Base-by-base conservation (phyloP, 768 basidiomycete genomes). In the Paxillus involutus region DNA sequence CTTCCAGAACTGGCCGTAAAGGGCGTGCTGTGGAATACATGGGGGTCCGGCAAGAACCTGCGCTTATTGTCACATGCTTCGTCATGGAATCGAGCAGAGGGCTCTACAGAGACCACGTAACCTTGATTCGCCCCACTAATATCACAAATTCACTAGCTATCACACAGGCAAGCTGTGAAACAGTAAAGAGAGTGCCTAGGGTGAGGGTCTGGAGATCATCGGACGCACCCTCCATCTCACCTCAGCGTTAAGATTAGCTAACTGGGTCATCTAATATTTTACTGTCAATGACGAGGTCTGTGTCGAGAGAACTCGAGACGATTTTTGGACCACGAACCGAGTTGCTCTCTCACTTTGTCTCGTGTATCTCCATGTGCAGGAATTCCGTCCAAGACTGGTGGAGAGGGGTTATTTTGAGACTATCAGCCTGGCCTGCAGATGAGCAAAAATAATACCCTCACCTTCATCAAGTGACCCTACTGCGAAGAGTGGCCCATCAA, bases 51-150 rank as follows among this genome's bases (percentile, higher is more conserved):
- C 82, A 80, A 65, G 82, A 21, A 87, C 40, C 84, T 78, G 6
- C 86, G 86, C 59, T 76, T 71, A 53, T 71, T 76, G 61, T 87
- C 85, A 63, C 87, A 88, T 3, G 76, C 85, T 35, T 85, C 87
- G 60, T 88, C 86, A 26, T 21, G 21, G 21, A 26, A 69, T 89
- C 87, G 71, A 88, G 86, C 41, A 26, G 32, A 32, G 32, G 32
- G 86, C 85, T 66, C 76, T 67, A 52, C 69, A 73, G 55, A 89
- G 65, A 66, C 85, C 82, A 35, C 67, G 70, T 24, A 83, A 62
- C 47, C 79, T 83, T 43, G 63, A 61, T 19, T 46, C 59, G 30
- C 51, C 51, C 6, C 52, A 21, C 51, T 51, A 58, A 46, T 19
- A 66, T 26, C 11, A 53, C 59, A 24, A 64, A 67, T 47, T 62